These are phyloP conservation scores for Ophiostoma sp. DNA, from an alignment of 2,329 filamentous ascomycete species.

Conservation along the genomic window DNA sequence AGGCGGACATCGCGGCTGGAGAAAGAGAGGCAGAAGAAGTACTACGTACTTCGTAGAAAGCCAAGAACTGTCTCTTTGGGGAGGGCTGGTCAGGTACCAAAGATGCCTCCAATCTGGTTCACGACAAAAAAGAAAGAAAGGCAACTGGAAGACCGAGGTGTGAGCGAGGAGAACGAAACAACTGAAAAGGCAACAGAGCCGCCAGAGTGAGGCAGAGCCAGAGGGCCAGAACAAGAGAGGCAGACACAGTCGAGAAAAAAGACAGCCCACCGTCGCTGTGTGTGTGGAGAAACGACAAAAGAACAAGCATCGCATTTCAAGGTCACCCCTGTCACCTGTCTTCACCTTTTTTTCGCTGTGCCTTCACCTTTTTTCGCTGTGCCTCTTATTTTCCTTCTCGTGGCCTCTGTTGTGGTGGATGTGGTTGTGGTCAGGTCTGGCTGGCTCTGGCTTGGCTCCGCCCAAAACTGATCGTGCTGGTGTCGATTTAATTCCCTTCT, in stretches of 20 bases:
- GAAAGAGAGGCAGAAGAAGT: not conserved
- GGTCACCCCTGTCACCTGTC: conserved; percentile 21
- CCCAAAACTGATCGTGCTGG: not conserved
- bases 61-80: not conserved
- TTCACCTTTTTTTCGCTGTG: conserved; percentile 16
- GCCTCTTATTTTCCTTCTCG: conserved; percentile 7
- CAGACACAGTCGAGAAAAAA: not conserved
- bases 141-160: not conserved
- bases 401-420: conserved; percentile 6
- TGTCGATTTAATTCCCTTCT: not conserved
- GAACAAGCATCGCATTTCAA: conserved; percentile 20
- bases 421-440: not conserved
- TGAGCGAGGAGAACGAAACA: not conserved
- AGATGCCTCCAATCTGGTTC: conserved; percentile 5
- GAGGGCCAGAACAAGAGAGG: not conserved
- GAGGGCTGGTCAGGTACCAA: conserved; percentile 11
- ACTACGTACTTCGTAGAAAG: not conserved
- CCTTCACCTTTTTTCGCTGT: conserved; percentile 8
- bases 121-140: not conserved
- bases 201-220: not conserved
- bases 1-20: not conserved
- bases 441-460: not conserved
- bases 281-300: conserved; percentile 20
- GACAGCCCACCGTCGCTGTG: conserved; percentile 16
- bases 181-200: not conserved